Base-by-base conservation (phyloP, 225 moss, liverwort and hornwort genomes). In the Polytrichum commune region DNA sequence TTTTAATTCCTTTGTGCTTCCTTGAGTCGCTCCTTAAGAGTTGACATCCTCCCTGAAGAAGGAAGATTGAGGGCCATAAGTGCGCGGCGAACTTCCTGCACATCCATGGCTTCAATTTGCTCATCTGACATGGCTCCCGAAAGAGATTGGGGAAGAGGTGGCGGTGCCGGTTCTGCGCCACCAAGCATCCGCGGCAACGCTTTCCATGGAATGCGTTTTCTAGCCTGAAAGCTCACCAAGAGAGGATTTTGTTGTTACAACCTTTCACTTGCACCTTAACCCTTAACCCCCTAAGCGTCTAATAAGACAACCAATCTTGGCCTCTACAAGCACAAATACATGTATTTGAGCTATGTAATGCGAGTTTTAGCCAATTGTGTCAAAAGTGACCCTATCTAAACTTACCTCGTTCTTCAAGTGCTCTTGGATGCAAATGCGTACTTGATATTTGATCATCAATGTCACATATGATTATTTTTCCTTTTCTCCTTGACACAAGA, bases 101-200 rank as follows among this genome's bases (percentile, higher is more conserved):
- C 88, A 55, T 97, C 94, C 97, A 97, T 93, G 38, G 85, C 92
- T 32, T 97, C 97, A 28, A 97, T 91, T 68, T 83, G 69, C 32
- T 73, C 79, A 53, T 86, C 94, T 13, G 92, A 82, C 56, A 94
- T 72, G 24, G 65, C 77, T 29, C 91, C 86, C 23, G 91, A 87
- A 25, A 97, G 72, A 4, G 86, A 91, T 69, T 81, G 82, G 0
- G 94, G 94, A 60, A 97, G 79, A 8, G 97, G 97, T 30, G 97
- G 97, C 18, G 97, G 94, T 18, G 92, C 88, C 27, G 94, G 97
- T 74, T 97, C 97, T 0, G 97, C 87, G 7, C 97, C 97, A 46
- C 97, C 97, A 3, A 92, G 80, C 73, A 97, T 92, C 24, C 97
- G 86, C 0, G 97, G 94, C 25, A 91, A 83, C 8, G 69, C 88